Evolutionary conservation across 768 basidiomycete species (phyloP).

Genomic region (Lactarius sp.): DNA sequence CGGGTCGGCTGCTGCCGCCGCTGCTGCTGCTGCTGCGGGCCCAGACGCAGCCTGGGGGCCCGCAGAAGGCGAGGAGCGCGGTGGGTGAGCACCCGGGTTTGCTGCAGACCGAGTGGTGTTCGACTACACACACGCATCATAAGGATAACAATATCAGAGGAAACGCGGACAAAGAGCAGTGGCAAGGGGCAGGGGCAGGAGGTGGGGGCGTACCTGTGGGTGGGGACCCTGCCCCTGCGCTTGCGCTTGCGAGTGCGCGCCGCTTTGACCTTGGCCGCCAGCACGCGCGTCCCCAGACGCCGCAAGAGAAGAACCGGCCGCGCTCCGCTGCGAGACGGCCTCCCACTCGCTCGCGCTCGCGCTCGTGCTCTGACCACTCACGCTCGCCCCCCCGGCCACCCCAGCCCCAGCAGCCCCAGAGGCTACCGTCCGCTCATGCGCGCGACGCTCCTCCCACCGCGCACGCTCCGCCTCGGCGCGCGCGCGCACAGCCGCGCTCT

Average conservation of each 20-base stretch:
- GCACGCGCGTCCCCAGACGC: constrained; percentile 38
- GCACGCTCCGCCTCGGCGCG: constrained; percentile 72
- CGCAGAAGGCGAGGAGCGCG: neutral
- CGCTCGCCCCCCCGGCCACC: constrained; percentile 27
- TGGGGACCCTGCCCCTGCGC: neutral
- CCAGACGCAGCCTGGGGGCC: constrained; percentile 1
- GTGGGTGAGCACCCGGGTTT: neutral
- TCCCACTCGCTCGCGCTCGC: constrained; percentile 16
- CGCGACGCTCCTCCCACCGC: constrained; percentile 65
- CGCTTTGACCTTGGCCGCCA: constrained; percentile 35
- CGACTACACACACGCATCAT: neutral
- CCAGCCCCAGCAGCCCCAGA: too few species aligned
- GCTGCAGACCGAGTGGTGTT: neutral
- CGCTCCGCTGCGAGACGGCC: constrained; percentile 11
- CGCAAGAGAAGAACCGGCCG: constrained; percentile 10
- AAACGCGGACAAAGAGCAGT: neutral
- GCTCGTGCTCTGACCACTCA: constrained; percentile 30
- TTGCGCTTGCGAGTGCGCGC: constrained; percentile 21
- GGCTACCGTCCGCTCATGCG: constrained; percentile 36
- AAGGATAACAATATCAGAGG: too few species aligned
- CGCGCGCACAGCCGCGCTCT: constrained; percentile 64
- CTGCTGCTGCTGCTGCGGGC: constrained; percentile 14
- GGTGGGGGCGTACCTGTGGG: neutral
- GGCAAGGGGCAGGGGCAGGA: too few species aligned
- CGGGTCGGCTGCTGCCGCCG: constrained; percentile 25